These are phyloP conservation scores for Ophiocordyceps camponoti-rufipedis DNA, from an alignment of 2,329 filamentous ascomycete genomes.

Conservation along the genomic window DNA sequence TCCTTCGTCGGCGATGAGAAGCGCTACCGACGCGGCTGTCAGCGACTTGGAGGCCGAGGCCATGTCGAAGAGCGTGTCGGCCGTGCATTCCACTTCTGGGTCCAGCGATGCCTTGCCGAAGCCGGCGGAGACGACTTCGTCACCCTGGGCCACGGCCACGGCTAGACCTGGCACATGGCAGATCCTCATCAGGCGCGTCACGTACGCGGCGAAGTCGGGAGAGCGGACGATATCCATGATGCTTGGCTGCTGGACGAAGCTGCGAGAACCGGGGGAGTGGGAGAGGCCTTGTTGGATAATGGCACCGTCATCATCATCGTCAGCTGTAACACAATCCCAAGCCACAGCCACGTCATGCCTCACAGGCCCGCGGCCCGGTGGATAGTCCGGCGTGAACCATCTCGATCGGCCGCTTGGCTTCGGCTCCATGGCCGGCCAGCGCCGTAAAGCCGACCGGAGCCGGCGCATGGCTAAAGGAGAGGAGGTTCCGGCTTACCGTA, in stretches of 20 bases:
- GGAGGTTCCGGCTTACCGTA: not conserved
- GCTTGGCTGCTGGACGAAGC: not conserved
- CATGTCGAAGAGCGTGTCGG: conserved; percentile 11
- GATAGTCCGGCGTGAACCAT: not conserved
- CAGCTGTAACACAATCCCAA: too few species aligned
- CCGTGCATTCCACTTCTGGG: conserved; percentile 4
- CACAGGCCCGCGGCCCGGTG: not conserved
- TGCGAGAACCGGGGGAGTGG: too few species aligned
- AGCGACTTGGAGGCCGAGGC: conserved; percentile 10
- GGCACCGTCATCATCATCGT: too few species aligned
- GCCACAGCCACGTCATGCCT: too few species aligned
- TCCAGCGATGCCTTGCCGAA: conserved; percentile 8
- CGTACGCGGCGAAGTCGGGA: conserved; percentile 3
- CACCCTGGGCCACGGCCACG: conserved; percentile 6
- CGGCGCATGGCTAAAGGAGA: not conserved
- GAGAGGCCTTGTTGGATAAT: too few species aligned
- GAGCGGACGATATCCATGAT: conserved; percentile 6
- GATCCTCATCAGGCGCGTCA: conserved; percentile 5
- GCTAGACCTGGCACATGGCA: conserved; percentile 9
- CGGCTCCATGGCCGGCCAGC: not conserved
- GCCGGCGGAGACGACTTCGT: conserved; percentile 6
- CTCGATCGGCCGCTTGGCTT: not conserved
- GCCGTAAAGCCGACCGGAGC: not conserved
- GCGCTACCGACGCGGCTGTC: conserved; percentile 9
- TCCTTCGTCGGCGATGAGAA: conserved; percentile 8